Percentiles rank a stretch among this genome's conserved stretches.
Evolutionary conservation across 441 rosid genomes (phyloP).

Genomic region (Isatis lusitanica): DNA sequence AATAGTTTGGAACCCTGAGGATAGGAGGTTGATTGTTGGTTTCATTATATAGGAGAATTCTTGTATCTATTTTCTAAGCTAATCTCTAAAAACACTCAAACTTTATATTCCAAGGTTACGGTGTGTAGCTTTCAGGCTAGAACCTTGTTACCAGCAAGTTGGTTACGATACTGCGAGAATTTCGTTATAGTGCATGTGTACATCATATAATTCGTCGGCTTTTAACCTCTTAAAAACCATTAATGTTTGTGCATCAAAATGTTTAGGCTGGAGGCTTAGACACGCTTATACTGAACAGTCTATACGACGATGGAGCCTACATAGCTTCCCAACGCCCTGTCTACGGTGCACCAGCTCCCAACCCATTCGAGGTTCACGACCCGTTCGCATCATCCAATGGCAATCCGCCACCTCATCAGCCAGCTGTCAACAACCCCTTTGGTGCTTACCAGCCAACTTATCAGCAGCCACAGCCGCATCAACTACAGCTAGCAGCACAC

Average conservation of each 20-base stretch:
- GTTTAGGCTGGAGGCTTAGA: constrained; percentile 60
- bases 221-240: not conserved
- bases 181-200: not conserved
- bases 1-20: not conserved
- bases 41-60: not conserved
- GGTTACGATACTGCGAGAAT: not conserved
- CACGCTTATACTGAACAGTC: constrained; percentile 77
- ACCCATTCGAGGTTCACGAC: constrained; percentile 82
- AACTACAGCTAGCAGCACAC: constrained; percentile 35
- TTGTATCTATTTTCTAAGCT: not conserved
- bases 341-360: constrained; percentile 81
- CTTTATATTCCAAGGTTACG: not conserved
- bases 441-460: constrained; percentile 63
- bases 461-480: constrained; percentile 53
- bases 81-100: too few relatives aligned
- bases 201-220: not conserved
- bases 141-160: not conserved
- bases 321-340: constrained; percentile 78
- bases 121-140: not conserved
- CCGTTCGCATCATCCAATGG: constrained; percentile 61
- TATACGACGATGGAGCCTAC: constrained; percentile 76
- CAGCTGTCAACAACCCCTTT: constrained; percentile 55
- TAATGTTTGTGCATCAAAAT: not conserved
- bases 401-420: constrained; percentile 50
- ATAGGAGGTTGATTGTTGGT: not conserved